phyloP scores from a whole-genome alignment of 768 basidiomycete species.

The Astraeus odoratus region DNA sequence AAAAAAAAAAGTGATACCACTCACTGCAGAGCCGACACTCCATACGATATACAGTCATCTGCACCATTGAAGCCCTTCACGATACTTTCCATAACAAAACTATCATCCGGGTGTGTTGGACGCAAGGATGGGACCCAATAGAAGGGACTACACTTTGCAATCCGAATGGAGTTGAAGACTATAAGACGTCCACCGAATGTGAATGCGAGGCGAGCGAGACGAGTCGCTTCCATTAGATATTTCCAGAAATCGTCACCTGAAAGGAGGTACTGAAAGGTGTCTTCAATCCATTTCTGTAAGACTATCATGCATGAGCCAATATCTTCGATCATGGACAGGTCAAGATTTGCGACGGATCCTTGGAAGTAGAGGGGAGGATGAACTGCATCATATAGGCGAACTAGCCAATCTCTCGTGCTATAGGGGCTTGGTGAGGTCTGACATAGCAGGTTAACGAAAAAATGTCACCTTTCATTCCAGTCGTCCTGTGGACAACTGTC shows the following conservation, averaged over 20 bases:
- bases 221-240: not conserved
- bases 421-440: not conserved
- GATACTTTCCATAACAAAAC: not conserved
- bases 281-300: not conserved
- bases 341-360: not conserved
- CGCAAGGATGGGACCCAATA: not conserved
- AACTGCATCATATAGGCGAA: not conserved
- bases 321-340: not conserved
- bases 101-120: not conserved
- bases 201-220: not conserved
- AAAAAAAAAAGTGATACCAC: not conserved
- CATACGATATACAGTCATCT: not conserved
- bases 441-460: not conserved
- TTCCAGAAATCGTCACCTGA: not conserved
- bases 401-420: not conserved
- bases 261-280: not conserved
- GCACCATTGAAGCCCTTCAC: no score
- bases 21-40: not conserved
- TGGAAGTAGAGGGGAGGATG: not conserved
- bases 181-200: not conserved
- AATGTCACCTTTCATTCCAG: not conserved
- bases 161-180: not conserved
- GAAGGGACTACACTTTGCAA: not conserved
- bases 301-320: not conserved
- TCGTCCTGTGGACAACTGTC: not conserved